Conservation (phyloP, 2,329 filamentous ascomycete genomes). For the Diaporthe amygdali region DNA sequence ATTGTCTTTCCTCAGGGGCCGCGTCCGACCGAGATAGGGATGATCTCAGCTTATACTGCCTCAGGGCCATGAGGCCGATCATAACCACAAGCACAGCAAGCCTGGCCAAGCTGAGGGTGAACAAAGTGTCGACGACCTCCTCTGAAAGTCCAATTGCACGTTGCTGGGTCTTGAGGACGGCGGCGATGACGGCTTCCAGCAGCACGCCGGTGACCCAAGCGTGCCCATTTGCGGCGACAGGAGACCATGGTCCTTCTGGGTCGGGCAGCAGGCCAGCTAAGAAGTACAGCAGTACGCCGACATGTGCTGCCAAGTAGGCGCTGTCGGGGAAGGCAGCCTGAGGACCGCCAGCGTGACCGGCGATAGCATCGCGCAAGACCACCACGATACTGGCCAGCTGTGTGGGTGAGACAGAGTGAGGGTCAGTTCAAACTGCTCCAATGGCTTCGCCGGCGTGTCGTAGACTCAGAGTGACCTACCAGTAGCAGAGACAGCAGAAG, state of each 20-base stretch:
- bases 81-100: slow-evolving; percentile 41
- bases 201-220: slow-evolving; percentile 43
- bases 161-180: slow-evolving; percentile 38
- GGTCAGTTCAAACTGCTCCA: background rate
- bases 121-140: slow-evolving; percentile 36
- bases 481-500: slow-evolving; percentile 37
- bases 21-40: slow-evolving; percentile 33
- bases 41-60: slow-evolving; percentile 38
- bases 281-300: slow-evolving; percentile 47
- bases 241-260: slow-evolving; percentile 50
- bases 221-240: slow-evolving; percentile 40
- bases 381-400: slow-evolving; percentile 40
- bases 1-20: slow-evolving; percentile 41
- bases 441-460: background rate
- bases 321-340: slow-evolving; percentile 41
- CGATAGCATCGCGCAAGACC: slow-evolving; percentile 38
- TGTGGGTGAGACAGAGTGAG: background rate
- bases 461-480: slow-evolving; percentile 17
- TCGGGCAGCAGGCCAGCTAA: slow-evolving; percentile 47
- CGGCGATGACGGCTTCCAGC: slow-evolving; percentile 42
- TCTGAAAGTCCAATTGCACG: slow-evolving; percentile 35
- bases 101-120: slow-evolving; percentile 38
- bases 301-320: slow-evolving; percentile 46
- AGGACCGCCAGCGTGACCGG: slow-evolving; percentile 31
- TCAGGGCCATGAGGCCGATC: slow-evolving; percentile 35